Percentiles rank a stretch among this genome's conserved stretches.
Evolutionary conservation across 768 basidiomycete species (phyloP).

Genomic region (Lentinula edodes): DNA sequence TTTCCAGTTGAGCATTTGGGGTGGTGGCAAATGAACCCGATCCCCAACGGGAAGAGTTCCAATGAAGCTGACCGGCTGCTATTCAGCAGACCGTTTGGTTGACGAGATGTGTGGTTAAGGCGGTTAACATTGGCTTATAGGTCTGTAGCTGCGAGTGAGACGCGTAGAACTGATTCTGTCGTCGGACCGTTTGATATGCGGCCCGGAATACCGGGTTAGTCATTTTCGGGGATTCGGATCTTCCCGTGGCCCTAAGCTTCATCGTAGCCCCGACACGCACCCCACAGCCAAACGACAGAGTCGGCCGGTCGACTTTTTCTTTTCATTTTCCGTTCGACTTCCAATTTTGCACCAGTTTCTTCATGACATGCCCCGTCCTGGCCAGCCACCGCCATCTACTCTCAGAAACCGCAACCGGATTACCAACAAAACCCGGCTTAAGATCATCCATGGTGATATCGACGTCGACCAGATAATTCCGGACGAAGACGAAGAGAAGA

Average conservation of each 20-base stretch:
- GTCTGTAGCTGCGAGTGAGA: too few species aligned
- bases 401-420: slow-evolving; percentile 86
- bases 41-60: too few species aligned
- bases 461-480: slow-evolving; percentile 76
- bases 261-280: slow-evolving; percentile 3
- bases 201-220: not conserved
- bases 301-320: not conserved
- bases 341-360: not conserved
- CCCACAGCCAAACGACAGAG: not conserved
- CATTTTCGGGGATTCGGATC: not conserved
- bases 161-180: not conserved
- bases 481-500: slow-evolving; percentile 85
- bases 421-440: slow-evolving; percentile 89
- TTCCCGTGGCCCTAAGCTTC: not conserved
- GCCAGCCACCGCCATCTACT: slow-evolving; percentile 35
- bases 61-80: too few species aligned
- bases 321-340: not conserved
- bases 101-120: not conserved
- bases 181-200: not conserved
- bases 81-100: too few species aligned
- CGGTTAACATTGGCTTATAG: too few species aligned
- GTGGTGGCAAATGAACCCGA: too few species aligned
- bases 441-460: slow-evolving; percentile 75
- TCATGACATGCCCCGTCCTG: slow-evolving; percentile 5
- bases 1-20: too few species aligned